phyloP scores from a whole-genome alignment of 2,329 filamentous ascomycete species.

The Hawksworthiomyces lignivorus region DNA sequence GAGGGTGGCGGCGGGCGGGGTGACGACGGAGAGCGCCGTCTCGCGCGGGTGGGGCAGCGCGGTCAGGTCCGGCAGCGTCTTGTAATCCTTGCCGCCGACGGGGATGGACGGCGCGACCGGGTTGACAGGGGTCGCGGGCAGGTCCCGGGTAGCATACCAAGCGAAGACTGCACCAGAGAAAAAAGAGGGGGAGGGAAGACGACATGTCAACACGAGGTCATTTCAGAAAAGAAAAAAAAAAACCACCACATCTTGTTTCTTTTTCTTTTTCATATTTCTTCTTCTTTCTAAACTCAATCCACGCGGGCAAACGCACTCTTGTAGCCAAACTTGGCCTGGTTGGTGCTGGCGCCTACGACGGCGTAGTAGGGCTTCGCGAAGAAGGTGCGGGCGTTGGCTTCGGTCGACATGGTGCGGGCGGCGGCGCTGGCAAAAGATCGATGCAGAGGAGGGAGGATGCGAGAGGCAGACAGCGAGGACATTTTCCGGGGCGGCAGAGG shows the following conservation, averaged over 20 bases:
- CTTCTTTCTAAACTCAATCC: too few relatives aligned
- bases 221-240: not conserved
- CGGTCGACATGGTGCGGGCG: conserved; percentile 57
- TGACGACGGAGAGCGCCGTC: conserved; percentile 80
- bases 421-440: too few relatives aligned
- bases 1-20: conserved; percentile 70
- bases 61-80: conserved; percentile 57
- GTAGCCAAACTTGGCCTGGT: conserved; percentile 79
- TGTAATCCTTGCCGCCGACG: conserved; percentile 49
- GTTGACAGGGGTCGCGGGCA: conserved; percentile 79
- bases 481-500: too few relatives aligned
- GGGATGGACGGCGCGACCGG: conserved; percentile 58
- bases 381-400: conserved; percentile 67
- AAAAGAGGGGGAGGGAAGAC: not conserved
- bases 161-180: conserved; percentile 71
- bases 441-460: too few relatives aligned
- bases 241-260: too few relatives aligned
- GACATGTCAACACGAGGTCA: too few relatives aligned
- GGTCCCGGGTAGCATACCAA: conserved; percentile 74
- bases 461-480: too few relatives aligned
- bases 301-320: too few relatives aligned
- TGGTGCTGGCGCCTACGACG: conserved; percentile 82
- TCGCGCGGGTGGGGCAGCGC: conserved; percentile 57
- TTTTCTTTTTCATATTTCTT: too few relatives aligned
- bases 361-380: conserved; percentile 75